A percentile compares a stretch with the other conserved stretches of the same genome.
Evolutionary conservation across 2,329 filamentous ascomycete species (phyloP).

Genomic region (Periconia digitata): DNA sequence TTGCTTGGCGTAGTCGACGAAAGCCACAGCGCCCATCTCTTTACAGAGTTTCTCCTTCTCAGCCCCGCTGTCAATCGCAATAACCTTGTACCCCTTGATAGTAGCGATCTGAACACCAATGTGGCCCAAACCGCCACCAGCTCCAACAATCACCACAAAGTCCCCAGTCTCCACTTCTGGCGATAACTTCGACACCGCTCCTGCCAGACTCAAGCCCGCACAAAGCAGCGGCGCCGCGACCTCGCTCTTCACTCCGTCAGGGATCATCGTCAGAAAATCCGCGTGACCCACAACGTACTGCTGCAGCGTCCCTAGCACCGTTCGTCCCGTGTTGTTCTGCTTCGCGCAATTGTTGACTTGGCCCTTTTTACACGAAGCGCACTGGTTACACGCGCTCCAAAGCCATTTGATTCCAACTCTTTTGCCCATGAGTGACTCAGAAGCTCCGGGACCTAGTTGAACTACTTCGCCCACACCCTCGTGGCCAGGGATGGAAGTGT

Average conservation of each 20-base stretch:
- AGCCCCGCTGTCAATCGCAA: constrained; percentile 81
- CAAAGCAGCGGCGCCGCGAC: constrained; percentile 41
- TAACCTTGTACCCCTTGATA: constrained; percentile 80
- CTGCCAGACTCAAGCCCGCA: constrained; percentile 63
- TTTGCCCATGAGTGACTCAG: constrained; percentile 30
- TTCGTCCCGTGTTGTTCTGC: constrained; percentile 47
- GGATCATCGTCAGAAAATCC: constrained; percentile 34
- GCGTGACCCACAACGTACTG: constrained; percentile 39
- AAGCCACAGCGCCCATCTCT: constrained; percentile 70
- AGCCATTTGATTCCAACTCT: constrained; percentile 52
- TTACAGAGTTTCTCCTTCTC: constrained; percentile 74
- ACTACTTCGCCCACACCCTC: constrained; percentile 51
- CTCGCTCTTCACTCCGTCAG: constrained; percentile 40
- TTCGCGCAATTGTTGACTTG: constrained; percentile 46
- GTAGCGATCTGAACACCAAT: constrained; percentile 78
- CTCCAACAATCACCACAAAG: constrained; percentile 79
- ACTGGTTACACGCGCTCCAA: constrained; percentile 46
- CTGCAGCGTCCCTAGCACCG: constrained; percentile 40
- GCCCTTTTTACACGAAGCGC: constrained; percentile 39
- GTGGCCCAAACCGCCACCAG: constrained; percentile 77
- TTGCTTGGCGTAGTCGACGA: constrained; percentile 73
- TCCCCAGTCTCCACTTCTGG: constrained; percentile 72
- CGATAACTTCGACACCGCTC: constrained; percentile 81
- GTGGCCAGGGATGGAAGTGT: constrained; percentile 51
- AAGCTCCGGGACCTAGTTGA: constrained; percentile 31